Conservation (phyloP, 371 early-diverging fungal species). For the Dinochytrium kinnereticum region DNA sequence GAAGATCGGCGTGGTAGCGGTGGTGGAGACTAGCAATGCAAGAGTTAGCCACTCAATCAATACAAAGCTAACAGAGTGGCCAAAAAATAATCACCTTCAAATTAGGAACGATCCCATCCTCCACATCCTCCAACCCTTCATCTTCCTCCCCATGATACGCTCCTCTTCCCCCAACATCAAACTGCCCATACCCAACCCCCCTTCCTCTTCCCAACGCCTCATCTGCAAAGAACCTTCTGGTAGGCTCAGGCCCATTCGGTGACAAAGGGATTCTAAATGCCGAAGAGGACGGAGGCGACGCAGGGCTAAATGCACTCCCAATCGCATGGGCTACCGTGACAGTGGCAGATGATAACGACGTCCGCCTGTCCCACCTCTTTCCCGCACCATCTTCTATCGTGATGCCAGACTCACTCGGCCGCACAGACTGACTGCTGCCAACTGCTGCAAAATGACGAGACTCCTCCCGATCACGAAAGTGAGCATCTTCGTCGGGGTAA, state of each 20-base stretch:
- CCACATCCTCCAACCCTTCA: background rate
- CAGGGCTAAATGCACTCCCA: background rate
- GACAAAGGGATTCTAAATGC: background rate
- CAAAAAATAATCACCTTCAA: conserved; percentile 1
- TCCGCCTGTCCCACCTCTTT: background rate
- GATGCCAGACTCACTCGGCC: background rate
- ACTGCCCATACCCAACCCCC: background rate
- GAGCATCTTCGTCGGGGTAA: background rate
- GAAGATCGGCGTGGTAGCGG: background rate
- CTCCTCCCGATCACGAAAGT: too few species aligned
- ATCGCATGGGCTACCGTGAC: background rate
- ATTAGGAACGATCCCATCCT: background rate
- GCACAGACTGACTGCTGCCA: background rate
- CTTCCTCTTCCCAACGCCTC: background rate
- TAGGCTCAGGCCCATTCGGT: conserved; percentile 2
- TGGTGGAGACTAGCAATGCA: background rate
- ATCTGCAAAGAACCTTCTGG: background rate
- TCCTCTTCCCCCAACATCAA: too few species aligned
- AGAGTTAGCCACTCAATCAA: background rate
- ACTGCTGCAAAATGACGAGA: too few species aligned
- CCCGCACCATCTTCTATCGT: background rate
- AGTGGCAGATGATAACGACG: background rate
- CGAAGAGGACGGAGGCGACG: background rate
- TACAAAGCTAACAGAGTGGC: background rate
- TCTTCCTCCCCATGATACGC: background rate